Evolutionary conservation across 202 grass and related monocot species (phyloP), one percentile per base, ranked within the genome.

Genomic region (Brachypodium distachyon): DNA sequence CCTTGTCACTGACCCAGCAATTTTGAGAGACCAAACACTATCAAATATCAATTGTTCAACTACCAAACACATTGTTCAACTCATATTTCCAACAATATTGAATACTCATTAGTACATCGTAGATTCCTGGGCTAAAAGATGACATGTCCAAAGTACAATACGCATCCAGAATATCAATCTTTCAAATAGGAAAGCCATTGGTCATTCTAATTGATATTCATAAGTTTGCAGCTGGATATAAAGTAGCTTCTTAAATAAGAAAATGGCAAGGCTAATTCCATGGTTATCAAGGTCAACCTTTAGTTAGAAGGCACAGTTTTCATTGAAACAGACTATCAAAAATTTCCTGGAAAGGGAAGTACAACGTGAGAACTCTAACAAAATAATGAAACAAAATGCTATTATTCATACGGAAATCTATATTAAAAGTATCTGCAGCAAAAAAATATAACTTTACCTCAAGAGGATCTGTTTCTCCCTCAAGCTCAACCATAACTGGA

Each of bases 401-500:
- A 71, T 56, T 25, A 13, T 56, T 52, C 37, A 70, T 33, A 39
- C 32, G 12, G 41, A 46, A 27, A 43, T 18, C 31, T 13, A 19
- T 9, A 81, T 49, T 31, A 47, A 22, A 77, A 41, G 31, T 43
- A 8, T 57, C 72, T 47, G 16, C 16, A 46, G 29, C 7, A 13
- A 18, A 23, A 74, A 37, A 72, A 38, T 49, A 57, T 13, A 47
- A 42, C 27, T 70, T 81, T 88, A 94, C 88, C 94, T 97, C 94
- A 51, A 97, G 78, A 51, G 94, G 94, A 72, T 97, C 91, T 56
- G 91, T 97, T 87, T 97, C 94, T 12, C 94, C 91, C 73, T 94
- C 91, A 60, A 97, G 91, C 80, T 97, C 94, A 57, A 97, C 91
- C 94, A 97, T 94, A 21, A 97, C 94, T 61, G 94, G 94, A 74